Evolutionary conservation across 768 basidiomycete genomes (phyloP).

Genomic region (Naematelia encephala): DNA sequence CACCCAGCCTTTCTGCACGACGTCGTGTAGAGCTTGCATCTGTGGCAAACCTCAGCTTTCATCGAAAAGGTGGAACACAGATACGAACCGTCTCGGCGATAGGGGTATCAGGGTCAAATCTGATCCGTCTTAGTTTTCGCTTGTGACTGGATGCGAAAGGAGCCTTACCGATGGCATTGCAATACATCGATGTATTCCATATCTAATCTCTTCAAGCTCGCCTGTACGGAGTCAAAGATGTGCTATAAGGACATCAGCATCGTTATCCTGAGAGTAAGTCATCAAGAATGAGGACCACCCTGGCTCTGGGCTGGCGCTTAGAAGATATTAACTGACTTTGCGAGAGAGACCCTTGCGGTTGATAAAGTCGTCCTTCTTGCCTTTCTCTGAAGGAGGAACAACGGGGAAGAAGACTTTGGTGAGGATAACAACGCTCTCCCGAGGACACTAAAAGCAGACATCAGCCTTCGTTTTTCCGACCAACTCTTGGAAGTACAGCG

Average conservation of each 20-base stretch:
- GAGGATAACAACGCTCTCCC: slow-evolving; percentile 72
- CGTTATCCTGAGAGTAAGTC: neutral
- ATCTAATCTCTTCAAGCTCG: slow-evolving; percentile 63
- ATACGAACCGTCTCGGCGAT: slow-evolving; percentile 2
- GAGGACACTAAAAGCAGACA: slow-evolving; percentile 55
- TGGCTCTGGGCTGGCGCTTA: neutral
- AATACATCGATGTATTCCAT: slow-evolving; percentile 73
- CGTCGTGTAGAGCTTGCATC: slow-evolving; percentile 68
- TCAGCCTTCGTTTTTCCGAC: slow-evolving; percentile 51
- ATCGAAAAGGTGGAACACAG: neutral
- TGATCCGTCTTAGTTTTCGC: neutral
- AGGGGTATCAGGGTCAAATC: slow-evolving; percentile 9
- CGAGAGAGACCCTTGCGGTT: slow-evolving; percentile 20
- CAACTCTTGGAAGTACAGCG: too few relatives aligned
- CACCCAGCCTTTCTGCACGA: slow-evolving; percentile 64
- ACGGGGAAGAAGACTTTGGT: slow-evolving; percentile 58
- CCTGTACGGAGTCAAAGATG: slow-evolving; percentile 64
- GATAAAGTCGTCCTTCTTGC: slow-evolving; percentile 19
- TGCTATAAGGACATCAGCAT: slow-evolving; percentile 48
- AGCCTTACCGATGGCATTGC: slow-evolving; percentile 56
- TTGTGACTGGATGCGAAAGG: neutral
- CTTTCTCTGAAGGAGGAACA: slow-evolving; percentile 5
- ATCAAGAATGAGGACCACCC: neutral
- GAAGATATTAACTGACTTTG: slow-evolving; percentile 19
- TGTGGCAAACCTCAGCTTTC: neutral